Conservation (phyloP, 805 yeast genomes). For the Hanseniaspora hatyaiensis region DNA sequence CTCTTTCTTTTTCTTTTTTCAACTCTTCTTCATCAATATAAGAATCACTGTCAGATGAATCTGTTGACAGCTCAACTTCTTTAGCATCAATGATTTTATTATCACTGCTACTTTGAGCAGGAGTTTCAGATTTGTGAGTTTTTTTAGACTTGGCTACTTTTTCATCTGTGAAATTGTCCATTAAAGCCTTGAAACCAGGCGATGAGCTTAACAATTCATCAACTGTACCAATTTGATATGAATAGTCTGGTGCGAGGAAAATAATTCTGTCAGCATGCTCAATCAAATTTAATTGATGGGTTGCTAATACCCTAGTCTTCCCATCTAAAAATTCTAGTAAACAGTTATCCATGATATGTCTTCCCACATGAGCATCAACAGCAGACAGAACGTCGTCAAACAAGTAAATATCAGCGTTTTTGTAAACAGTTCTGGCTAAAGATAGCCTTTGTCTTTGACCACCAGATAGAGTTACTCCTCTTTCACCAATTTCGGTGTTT, state of each 20-base stretch:
- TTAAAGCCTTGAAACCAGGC: slow-evolving; percentile 35
- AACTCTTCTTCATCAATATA: slow-evolving; percentile 3
- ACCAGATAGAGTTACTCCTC: slow-evolving; percentile 64
- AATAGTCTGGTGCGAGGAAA: slow-evolving; percentile 46
- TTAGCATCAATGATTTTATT: not conserved
- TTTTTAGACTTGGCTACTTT: slow-evolving; percentile 16
- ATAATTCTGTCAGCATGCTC: slow-evolving; percentile 50
- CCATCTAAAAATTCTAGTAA: slow-evolving; percentile 39
- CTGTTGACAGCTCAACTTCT: not conserved
- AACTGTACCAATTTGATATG: slow-evolving; percentile 45
- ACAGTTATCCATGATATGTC: slow-evolving; percentile 52
- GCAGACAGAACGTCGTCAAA: slow-evolving; percentile 65
- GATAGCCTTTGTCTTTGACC: slow-evolving; percentile 66
- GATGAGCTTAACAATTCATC: slow-evolving; percentile 37
- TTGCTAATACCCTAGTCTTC: slow-evolving; percentile 57
- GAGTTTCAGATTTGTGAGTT: no score
- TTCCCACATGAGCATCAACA: slow-evolving; percentile 66
- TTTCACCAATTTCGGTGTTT: slow-evolving; percentile 58
- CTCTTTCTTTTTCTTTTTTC: slow-evolving; percentile 9
- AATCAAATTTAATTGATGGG: slow-evolving; percentile 61
- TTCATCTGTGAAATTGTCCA: slow-evolving; percentile 30
- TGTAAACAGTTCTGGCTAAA: slow-evolving; percentile 59
- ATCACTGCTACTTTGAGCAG: no score
- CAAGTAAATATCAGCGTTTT: slow-evolving; percentile 45
- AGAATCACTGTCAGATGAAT: slow-evolving; percentile 9